A percentile compares a stretch with the other conserved stretches of the same genome.
phyloP scores from a whole-genome alignment of 2,329 filamentous ascomycete genomes.

The Dichotomopilus funicola region DNA sequence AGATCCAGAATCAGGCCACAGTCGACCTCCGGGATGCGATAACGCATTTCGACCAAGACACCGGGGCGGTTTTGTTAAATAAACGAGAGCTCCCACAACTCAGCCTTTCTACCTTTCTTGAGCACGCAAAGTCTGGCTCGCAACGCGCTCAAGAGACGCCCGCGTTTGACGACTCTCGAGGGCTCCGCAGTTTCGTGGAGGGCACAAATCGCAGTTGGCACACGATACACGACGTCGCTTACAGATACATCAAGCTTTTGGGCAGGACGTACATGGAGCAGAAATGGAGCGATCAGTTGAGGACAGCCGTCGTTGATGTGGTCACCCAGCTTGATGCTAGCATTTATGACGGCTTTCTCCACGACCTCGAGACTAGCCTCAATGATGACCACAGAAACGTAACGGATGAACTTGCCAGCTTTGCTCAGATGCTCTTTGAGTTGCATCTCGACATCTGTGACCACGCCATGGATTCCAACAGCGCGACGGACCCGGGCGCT shows the following conservation, averaged over 20 bases:
- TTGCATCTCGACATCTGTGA: constrained; percentile 57
- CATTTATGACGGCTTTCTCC: constrained; percentile 41
- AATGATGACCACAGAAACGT: neutral
- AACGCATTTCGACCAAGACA: constrained; percentile 47
- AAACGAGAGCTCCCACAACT: constrained; percentile 47
- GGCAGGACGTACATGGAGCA: constrained; percentile 45
- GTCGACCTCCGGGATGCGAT: constrained; percentile 45
- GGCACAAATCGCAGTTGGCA: constrained; percentile 45
- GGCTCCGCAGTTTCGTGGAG: constrained; percentile 46
- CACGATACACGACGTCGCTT: constrained; percentile 50
- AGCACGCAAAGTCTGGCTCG: constrained; percentile 53
- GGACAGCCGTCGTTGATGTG: constrained; percentile 50
- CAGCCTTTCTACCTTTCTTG: constrained; percentile 55
- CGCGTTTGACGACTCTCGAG: constrained; percentile 46
- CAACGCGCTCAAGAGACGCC: constrained; percentile 43
- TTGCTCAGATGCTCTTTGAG: constrained; percentile 55
- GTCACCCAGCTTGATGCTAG: constrained; percentile 47
- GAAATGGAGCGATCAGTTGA: constrained; percentile 54
- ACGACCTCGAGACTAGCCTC: constrained; percentile 30
- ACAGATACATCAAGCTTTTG: constrained; percentile 50
- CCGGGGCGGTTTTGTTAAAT: constrained; percentile 45
- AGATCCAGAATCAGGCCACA: constrained; percentile 40
- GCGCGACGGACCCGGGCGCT: constrained; percentile 43
- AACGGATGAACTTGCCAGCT: constrained; percentile 33
- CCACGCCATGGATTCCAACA: constrained; percentile 50